Conservation (phyloP, 2,329 filamentous ascomycete genomes). For the Cladorrhinum sp. region DNA sequence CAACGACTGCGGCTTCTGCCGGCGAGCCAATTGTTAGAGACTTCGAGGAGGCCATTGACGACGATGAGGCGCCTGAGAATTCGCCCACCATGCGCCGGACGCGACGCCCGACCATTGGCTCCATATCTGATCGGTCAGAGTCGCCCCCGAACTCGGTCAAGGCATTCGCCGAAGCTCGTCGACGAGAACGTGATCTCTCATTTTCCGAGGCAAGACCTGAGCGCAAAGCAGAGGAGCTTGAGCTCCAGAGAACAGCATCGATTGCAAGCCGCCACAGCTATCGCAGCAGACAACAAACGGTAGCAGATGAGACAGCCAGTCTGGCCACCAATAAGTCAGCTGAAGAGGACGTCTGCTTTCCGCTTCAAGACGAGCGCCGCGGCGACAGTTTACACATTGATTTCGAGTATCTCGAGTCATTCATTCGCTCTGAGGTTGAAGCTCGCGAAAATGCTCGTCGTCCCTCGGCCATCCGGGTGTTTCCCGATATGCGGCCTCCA, state of each 20-base stretch:
- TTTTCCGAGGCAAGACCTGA: constrained; percentile 44
- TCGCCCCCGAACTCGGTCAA: constrained; percentile 97
- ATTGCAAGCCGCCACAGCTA: constrained; percentile 61
- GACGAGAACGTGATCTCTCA: constrained; percentile 71
- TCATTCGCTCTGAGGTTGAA: constrained; percentile 64
- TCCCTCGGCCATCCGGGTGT: constrained; percentile 49
- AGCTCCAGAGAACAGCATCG: constrained; percentile 69
- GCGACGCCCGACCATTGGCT: constrained; percentile 57
- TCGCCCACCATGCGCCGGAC: constrained; percentile 44
- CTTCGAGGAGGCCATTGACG: constrained; percentile 80
- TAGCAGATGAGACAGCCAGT: constrained; percentile 61
- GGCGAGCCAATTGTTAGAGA: constrained; percentile 61
- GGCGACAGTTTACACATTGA: constrained; percentile 81
- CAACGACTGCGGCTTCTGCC: constrained; percentile 36
- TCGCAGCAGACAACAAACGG: constrained; percentile 55
- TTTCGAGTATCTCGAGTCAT: constrained; percentile 91
- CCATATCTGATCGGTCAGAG: constrained; percentile 59
- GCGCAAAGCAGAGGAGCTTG: constrained; percentile 43
- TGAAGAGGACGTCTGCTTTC: constrained; percentile 88
- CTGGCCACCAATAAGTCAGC: constrained; percentile 66
- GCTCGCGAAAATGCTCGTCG: constrained; percentile 47
- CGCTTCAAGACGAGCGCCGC: constrained; percentile 62
- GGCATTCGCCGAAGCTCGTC: constrained; percentile 87
- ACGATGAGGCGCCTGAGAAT: constrained; percentile 61
- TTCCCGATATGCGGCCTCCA: constrained; percentile 57